phyloP scores from a whole-genome alignment of 2,329 filamentous ascomycete species.

The Lasiodiplodia citricola region DNA sequence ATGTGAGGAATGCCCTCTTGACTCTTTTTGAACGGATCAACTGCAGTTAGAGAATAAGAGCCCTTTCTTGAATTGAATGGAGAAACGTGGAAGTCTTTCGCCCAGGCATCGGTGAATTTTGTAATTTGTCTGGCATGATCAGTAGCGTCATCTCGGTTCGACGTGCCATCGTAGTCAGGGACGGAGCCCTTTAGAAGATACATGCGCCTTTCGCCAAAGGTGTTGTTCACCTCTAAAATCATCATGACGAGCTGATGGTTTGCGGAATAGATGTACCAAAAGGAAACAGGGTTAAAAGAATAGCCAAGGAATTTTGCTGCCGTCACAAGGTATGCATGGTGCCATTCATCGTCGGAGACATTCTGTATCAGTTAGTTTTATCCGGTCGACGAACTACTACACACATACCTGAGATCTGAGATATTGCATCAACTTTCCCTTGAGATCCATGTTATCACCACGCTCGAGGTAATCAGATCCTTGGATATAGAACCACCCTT shows the following conservation, averaged over 20 bases:
- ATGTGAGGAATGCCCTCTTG: slow-evolving; percentile 48
- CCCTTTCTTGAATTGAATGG: slow-evolving; percentile 69
- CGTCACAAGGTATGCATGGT: slow-evolving; percentile 73
- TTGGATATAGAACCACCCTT: slow-evolving; percentile 65
- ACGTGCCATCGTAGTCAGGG: not conserved
- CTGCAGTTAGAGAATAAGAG: slow-evolving; percentile 53
- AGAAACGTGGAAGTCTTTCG: slow-evolving; percentile 78
- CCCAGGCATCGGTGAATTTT: slow-evolving; percentile 59
- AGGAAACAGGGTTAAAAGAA: slow-evolving; percentile 76
- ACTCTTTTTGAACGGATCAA: slow-evolving; percentile 48
- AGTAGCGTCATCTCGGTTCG: not conserved
- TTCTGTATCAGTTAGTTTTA: slow-evolving; percentile 49
- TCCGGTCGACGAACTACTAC: not conserved
- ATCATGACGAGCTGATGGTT: slow-evolving; percentile 65
- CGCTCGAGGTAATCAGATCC: slow-evolving; percentile 67
- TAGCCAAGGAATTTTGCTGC: slow-evolving; percentile 72
- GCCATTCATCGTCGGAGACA: slow-evolving; percentile 64
- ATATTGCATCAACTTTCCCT: slow-evolving; percentile 67
- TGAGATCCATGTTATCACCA: slow-evolving; percentile 60
- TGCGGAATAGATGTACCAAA: slow-evolving; percentile 76
- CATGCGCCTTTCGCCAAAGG: slow-evolving; percentile 72
- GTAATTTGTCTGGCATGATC: not conserved
- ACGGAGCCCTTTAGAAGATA: slow-evolving; percentile 60
- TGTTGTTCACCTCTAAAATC: slow-evolving; percentile 77
- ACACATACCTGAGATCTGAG: slow-evolving; percentile 59